Evolutionary conservation across 2,329 filamentous ascomycete genomes (phyloP).

Genomic region (Dactylella cylindrospora): DNA sequence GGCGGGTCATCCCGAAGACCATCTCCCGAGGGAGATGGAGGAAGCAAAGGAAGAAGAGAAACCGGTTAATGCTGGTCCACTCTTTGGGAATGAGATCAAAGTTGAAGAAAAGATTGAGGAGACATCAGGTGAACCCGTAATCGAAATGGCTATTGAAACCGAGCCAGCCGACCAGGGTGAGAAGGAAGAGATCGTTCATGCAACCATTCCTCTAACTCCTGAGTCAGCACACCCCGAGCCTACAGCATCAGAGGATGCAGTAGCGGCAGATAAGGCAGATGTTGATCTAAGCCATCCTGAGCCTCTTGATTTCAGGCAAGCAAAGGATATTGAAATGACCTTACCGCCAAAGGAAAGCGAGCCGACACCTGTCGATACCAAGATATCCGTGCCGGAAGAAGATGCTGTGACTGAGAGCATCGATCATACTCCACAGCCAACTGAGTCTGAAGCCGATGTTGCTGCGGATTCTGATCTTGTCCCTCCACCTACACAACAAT

Average conservation of each 20-base stretch:
- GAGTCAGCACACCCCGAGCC: slow-evolving; percentile 11
- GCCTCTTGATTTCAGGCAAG: slow-evolving; percentile 6
- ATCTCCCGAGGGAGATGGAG: neutral
- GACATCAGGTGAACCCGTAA: neutral
- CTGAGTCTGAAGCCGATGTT: slow-evolving; percentile 26
- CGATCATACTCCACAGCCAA: slow-evolving; percentile 13
- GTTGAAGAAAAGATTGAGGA: neutral
- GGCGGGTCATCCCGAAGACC: neutral
- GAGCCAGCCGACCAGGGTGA: neutral
- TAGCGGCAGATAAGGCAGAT: slow-evolving; percentile 19
- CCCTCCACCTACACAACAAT: slow-evolving; percentile 20
- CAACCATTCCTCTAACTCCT: neutral
- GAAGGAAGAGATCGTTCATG: neutral
- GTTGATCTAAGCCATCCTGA: slow-evolving; percentile 10
- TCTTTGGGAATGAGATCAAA: neutral
- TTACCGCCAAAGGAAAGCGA: neutral
- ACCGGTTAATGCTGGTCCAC: neutral
- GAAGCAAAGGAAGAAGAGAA: neutral
- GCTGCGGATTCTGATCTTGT: slow-evolving; percentile 33
- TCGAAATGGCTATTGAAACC: too few species aligned
- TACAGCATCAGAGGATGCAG: slow-evolving; percentile 20
- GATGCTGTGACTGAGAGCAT: neutral
- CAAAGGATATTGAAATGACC: slow-evolving; percentile 17
- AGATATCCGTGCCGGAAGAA: neutral
- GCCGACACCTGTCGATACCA: neutral